Conservation (phyloP, 2,329 filamentous ascomycete species). For the Pyricularia sp. region DNA sequence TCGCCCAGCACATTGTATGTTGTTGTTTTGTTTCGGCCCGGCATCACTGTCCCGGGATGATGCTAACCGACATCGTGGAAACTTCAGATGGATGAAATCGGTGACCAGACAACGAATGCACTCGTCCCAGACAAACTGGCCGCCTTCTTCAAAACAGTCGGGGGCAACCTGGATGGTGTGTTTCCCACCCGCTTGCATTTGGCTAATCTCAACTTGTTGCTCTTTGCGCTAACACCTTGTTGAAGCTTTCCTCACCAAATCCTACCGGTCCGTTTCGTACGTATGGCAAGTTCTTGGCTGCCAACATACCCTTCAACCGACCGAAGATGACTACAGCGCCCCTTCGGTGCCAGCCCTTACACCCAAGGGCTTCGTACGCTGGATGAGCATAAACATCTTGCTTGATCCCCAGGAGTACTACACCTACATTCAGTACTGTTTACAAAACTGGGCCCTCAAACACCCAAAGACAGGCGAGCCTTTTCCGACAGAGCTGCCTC, state of each 20-base stretch:
- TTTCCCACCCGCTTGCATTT: background rate
- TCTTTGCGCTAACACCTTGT: background rate
- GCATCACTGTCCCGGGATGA: background rate
- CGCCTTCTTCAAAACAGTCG: slow-evolving; percentile 63
- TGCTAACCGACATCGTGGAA: slow-evolving; percentile 2
- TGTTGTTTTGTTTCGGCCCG: background rate
- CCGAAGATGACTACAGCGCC: slow-evolving; percentile 55
- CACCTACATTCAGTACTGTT: slow-evolving; percentile 67
- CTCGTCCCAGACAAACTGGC: slow-evolving; percentile 58
- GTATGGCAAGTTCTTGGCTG: slow-evolving; percentile 89
- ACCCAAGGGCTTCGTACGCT: slow-evolving; percentile 72
- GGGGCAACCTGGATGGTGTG: slow-evolving; percentile 60
- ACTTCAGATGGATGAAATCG: slow-evolving; percentile 42
- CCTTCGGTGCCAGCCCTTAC: slow-evolving; percentile 78
- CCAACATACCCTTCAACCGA: slow-evolving; percentile 72
- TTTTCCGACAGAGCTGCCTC: slow-evolving; percentile 48
- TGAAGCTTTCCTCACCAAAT: slow-evolving; percentile 57
- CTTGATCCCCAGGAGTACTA: slow-evolving; percentile 82
- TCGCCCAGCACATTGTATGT: slow-evolving; percentile 59
- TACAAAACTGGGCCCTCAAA: slow-evolving; percentile 61
- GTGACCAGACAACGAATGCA: slow-evolving; percentile 37
- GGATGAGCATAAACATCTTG: slow-evolving; percentile 84
- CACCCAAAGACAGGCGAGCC: slow-evolving; percentile 60
- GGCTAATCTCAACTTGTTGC: background rate
- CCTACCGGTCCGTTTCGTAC: slow-evolving; percentile 65